phyloP scores from a whole-genome alignment of 2,329 filamentous ascomycete genomes.

The Cercospora zeae-maydis region DNA sequence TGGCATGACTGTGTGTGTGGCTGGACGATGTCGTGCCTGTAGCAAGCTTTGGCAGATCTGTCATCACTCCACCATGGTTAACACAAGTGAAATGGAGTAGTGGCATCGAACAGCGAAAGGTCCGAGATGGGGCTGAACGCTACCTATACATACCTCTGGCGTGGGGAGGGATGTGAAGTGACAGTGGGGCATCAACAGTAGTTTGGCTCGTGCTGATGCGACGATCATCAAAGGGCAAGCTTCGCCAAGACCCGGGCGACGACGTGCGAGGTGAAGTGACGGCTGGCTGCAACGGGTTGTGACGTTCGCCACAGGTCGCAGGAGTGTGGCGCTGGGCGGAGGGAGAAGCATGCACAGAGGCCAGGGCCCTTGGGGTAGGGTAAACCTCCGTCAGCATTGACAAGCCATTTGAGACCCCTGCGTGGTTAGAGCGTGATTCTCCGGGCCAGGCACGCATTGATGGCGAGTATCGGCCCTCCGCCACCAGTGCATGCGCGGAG shows the following conservation, averaged over 20 bases:
- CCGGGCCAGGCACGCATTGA: slow-evolving; percentile 14
- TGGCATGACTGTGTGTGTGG: slow-evolving; percentile 4
- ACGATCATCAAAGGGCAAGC: slow-evolving; percentile 22
- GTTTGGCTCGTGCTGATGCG: slow-evolving; percentile 17
- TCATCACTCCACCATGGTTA: slow-evolving; percentile 20
- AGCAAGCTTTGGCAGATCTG: slow-evolving; percentile 20
- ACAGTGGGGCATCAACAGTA: slow-evolving; percentile 19
- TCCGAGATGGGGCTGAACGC: slow-evolving; percentile 2
- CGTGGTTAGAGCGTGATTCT: slow-evolving; percentile 15
- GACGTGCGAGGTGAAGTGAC: slow-evolving; percentile 20
- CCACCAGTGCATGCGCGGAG: slow-evolving; percentile 14
- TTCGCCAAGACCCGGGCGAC: slow-evolving; percentile 22
- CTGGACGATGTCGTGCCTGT: slow-evolving; percentile 7
- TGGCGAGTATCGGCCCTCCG: slow-evolving; percentile 8
- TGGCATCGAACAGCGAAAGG: slow-evolving; percentile 13
- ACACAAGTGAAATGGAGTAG: slow-evolving; percentile 5
- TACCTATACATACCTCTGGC: slow-evolving; percentile 23
- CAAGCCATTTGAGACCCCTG: slow-evolving; percentile 5
- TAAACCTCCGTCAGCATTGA: slow-evolving; percentile 13
- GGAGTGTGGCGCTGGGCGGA: slow-evolving; percentile 21
- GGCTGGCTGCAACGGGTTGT: slow-evolving; percentile 16
- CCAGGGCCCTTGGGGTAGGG: slow-evolving; percentile 7
- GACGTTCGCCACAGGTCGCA: slow-evolving; percentile 16
- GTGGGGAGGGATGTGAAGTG: slow-evolving; percentile 24
- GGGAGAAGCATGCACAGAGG: slow-evolving; percentile 11